These are phyloP conservation scores for Colletotrichum scovillei DNA, from an alignment of 2,329 filamentous ascomycete species.

Conservation along the genomic window DNA sequence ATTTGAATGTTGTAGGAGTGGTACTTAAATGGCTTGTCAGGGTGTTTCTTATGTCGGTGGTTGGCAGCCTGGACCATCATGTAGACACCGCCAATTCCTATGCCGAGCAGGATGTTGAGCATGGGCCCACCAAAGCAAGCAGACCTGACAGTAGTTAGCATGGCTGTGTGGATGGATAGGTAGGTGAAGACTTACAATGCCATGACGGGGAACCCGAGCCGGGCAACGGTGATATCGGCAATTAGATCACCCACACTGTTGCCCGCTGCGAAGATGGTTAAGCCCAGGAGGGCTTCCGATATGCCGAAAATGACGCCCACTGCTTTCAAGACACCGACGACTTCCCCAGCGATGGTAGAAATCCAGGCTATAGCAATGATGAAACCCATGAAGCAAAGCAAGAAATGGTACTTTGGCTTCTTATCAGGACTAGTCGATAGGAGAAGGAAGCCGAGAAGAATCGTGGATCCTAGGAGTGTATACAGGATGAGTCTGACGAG, in stretches of 20 bases:
- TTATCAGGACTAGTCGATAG: conserved; percentile 74
- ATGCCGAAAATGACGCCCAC: conserved; percentile 93
- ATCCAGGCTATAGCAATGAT: conserved; percentile 95
- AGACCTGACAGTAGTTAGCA: conserved; percentile 60
- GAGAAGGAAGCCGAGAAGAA: conserved; percentile 75
- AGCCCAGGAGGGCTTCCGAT: conserved; percentile 91
- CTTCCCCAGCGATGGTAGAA: conserved; percentile 93
- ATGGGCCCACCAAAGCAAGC: conserved; percentile 99
- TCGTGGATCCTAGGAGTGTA: conserved; percentile 75
- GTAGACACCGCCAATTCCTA: conserved; percentile 90
- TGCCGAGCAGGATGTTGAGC: conserved; percentile 95
- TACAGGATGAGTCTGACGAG: conserved; percentile 70
- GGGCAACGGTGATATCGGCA: conserved; percentile 92
- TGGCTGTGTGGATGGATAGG: background rate
- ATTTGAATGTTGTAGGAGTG: conserved; percentile 86
- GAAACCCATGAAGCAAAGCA: conserved; percentile 91
- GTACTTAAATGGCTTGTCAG: conserved; percentile 72
- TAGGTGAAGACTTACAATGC: conserved; percentile 67
- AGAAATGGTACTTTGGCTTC: conserved; percentile 78
- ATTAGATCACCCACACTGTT: conserved; percentile 96
- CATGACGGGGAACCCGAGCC: conserved; percentile 96
- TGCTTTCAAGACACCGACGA: conserved; percentile 93
- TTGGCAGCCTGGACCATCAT: conserved; percentile 82
- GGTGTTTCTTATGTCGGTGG: conserved; percentile 74
- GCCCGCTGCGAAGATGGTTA: conserved; percentile 96